These are phyloP conservation scores for Bipolaris bicolor DNA, from an alignment of 2,329 filamentous ascomycete genomes.

Conservation along the genomic window DNA sequence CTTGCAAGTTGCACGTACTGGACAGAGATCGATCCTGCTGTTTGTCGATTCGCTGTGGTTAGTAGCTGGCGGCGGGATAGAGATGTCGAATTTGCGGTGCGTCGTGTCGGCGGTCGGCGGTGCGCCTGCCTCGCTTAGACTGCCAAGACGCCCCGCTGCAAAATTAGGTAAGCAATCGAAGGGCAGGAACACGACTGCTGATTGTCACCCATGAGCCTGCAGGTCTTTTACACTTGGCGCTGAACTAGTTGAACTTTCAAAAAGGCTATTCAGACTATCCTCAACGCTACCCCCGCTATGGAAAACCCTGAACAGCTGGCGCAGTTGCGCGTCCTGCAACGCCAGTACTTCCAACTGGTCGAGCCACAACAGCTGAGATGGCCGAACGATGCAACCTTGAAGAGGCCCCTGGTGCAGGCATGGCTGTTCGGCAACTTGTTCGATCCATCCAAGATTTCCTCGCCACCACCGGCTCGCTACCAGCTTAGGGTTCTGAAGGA, in stretches of 20 bases:
- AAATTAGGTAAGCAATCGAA: slow-evolving; percentile 31
- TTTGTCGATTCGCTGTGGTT: slow-evolving; percentile 37
- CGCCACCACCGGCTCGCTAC: slow-evolving; percentile 72
- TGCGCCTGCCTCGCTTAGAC: slow-evolving; percentile 18
- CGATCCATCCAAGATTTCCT: slow-evolving; percentile 59
- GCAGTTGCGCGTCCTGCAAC: slow-evolving; percentile 59
- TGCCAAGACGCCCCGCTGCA: slow-evolving; percentile 22
- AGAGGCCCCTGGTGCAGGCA: slow-evolving; percentile 67
- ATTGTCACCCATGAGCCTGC: not conserved
- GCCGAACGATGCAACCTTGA: slow-evolving; percentile 65
- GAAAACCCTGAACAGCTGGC: slow-evolving; percentile 10
- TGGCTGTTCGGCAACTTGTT: slow-evolving; percentile 72
- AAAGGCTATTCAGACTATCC: not conserved
- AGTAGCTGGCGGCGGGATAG: slow-evolving; percentile 43
- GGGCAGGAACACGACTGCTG: slow-evolving; percentile 6
- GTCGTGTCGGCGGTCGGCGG: slow-evolving; percentile 22
- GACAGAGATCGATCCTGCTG: slow-evolving; percentile 45
- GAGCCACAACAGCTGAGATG: slow-evolving; percentile 66
- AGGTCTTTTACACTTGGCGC: not conserved
- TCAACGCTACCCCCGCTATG: slow-evolving; percentile 17
- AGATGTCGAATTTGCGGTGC: slow-evolving; percentile 33
- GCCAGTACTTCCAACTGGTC: slow-evolving; percentile 80
- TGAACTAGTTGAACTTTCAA: not conserved
- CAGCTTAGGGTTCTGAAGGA: slow-evolving; percentile 74
- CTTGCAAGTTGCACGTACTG: slow-evolving; percentile 36